Percentiles rank a stretch among this genome's conserved stretches.
Evolutionary conservation across 1,139 yeast species (phyloP).

Genomic region (Hansenula sp.): DNA sequence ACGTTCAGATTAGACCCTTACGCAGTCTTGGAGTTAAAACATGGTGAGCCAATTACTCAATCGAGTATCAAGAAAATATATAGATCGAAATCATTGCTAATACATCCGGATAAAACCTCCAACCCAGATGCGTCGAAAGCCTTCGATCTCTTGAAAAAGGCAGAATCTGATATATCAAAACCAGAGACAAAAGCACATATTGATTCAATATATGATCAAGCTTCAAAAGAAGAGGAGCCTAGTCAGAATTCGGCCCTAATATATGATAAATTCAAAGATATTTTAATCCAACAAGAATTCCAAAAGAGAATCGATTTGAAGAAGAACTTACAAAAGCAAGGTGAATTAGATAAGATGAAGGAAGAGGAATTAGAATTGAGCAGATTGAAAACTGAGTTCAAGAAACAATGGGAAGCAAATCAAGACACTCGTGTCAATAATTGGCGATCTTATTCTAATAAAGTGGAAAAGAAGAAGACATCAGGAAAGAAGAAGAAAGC

Average conservation of each 20-base stretch:
- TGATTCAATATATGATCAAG: constrained; percentile 39
- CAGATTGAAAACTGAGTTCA: constrained; percentile 35
- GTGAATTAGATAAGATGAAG: constrained; percentile 8
- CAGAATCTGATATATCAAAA: constrained; percentile 23
- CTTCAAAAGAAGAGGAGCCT: constrained; percentile 33
- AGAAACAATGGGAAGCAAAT: constrained; percentile 58
- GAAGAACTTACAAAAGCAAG: constrained; percentile 34
- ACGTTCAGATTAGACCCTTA: neutral
- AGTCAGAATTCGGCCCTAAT: constrained; percentile 36
- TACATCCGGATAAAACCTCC: constrained; percentile 66
- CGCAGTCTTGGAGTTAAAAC: neutral
- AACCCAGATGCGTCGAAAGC: constrained; percentile 58
- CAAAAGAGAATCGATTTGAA: constrained; percentile 34
- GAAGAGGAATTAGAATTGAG: constrained; percentile 36
- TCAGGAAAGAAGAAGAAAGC: constrained; percentile 1
- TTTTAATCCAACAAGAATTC: constrained; percentile 39
- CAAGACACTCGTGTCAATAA: constrained; percentile 54
- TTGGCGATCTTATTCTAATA: constrained; percentile 36
- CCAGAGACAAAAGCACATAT: constrained; percentile 28
- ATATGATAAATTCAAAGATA: constrained; percentile 34
- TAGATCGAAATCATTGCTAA: constrained; percentile 55
- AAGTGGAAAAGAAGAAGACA: neutral
- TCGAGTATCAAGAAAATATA: constrained; percentile 42
- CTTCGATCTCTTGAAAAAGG: constrained; percentile 45
- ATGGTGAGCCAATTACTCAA: neutral